Conservation (phyloP, 2,329 filamentous ascomycete species). For the Sordariomycetes sp. region DNA sequence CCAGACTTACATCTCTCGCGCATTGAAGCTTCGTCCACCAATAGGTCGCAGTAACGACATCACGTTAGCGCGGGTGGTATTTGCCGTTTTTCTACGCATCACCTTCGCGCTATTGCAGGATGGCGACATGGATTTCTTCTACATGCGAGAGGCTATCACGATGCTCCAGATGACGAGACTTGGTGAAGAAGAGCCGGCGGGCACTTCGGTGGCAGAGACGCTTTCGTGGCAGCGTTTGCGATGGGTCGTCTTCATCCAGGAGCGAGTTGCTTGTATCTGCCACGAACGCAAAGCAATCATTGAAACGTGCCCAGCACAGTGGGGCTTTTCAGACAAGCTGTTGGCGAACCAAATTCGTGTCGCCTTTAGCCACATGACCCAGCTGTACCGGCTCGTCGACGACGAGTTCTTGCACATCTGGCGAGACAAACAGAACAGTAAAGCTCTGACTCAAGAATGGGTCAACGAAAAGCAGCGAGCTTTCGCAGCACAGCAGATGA, state of each 20-base stretch:
- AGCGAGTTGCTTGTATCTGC: neutral
- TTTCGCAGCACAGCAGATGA: neutral
- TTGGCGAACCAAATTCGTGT: neutral
- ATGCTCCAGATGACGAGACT: neutral
- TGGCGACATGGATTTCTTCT: slow-evolving; percentile 1
- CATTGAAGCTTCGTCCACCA: neutral
- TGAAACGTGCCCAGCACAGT: neutral
- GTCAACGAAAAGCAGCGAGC: neutral
- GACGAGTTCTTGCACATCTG: neutral
- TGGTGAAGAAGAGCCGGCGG: too few relatives aligned
- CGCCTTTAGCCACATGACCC: neutral
- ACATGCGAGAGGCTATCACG: slow-evolving; percentile 1
- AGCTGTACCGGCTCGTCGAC: slow-evolving; percentile 1
- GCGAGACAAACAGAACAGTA: neutral
- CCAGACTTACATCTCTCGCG: neutral
- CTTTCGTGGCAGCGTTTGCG: neutral
- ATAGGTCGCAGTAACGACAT: neutral
- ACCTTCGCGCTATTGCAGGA: neutral
- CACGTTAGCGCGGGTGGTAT: neutral
- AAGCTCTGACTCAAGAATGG: neutral
- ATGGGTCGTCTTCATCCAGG: slow-evolving; percentile 1
- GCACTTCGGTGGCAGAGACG: too few relatives aligned
- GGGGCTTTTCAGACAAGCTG: neutral
- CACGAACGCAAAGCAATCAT: neutral
- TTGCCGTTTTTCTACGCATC: neutral